A percentile compares a stretch with the other conserved stretches of the same genome.
These are phyloP conservation scores for Pseudogymnoascus sp. DNA, from an alignment of 2,329 filamentous ascomycete species.

Conservation along the genomic window DNA sequence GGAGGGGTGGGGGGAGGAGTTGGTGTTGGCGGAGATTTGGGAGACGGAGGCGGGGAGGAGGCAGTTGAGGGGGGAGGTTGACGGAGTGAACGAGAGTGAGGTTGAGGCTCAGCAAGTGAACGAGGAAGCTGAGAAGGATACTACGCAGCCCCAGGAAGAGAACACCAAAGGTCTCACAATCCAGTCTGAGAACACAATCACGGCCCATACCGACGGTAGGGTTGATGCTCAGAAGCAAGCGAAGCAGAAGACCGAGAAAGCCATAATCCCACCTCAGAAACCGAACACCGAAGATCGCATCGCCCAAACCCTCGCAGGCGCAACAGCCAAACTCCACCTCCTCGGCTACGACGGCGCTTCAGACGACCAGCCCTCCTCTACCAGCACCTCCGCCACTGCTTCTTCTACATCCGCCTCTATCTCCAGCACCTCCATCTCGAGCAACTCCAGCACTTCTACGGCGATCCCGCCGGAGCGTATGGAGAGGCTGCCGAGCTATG, in stretches of 20 bases:
- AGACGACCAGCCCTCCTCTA: neutral
- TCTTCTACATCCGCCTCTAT: neutral
- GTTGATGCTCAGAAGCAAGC: neutral
- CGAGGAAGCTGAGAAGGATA: neutral
- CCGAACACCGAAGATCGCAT: neutral
- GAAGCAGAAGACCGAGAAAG: neutral
- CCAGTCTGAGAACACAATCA: neutral
- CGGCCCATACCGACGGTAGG: neutral
- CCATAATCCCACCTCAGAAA: neutral
- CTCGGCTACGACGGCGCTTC: neutral
- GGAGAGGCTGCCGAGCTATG: neutral
- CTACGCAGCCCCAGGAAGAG: neutral
- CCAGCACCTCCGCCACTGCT: neutral
- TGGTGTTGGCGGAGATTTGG: neutral
- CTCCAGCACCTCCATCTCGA: neutral
- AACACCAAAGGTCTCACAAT: neutral
- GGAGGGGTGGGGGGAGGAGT: neutral
- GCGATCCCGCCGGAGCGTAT: neutral
- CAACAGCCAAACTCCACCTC: neutral
- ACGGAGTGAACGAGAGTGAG: neutral
- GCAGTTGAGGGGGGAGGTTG: neutral
- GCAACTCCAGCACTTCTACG: neutral
- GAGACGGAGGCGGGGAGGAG: neutral
- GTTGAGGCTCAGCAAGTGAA: neutral
- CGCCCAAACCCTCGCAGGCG: neutral